Conservation (phyloP, 192 early-diverging fungal genomes). For the Gamsiella multidivaricata region DNA sequence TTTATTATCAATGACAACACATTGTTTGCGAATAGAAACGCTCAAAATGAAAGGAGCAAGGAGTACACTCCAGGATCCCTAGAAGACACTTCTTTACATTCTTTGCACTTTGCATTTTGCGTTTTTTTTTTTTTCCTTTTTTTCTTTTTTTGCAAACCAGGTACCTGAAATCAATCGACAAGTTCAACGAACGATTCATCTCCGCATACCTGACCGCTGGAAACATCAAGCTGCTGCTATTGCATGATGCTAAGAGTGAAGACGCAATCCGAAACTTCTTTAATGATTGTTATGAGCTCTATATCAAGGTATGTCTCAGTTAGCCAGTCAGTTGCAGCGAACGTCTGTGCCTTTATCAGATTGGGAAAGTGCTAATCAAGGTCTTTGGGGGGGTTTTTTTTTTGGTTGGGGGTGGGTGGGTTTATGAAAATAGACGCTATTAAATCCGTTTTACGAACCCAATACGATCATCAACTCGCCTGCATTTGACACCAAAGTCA, state of each 20-base stretch:
- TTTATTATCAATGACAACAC: too few relatives aligned
- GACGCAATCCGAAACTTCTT: conserved; percentile 89
- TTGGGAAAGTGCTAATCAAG: too few relatives aligned
- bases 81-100: too few relatives aligned
- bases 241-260: conserved; percentile 81
- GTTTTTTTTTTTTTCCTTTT: neutral
- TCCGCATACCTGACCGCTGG: conserved; percentile 93
- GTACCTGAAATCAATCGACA: conserved; percentile 94
- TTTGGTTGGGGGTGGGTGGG: too few relatives aligned
- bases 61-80: too few relatives aligned
- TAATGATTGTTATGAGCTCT: conserved; percentile 84
- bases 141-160: conserved; percentile 52
- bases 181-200: conserved; percentile 94
- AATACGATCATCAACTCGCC: conserved; percentile 83
- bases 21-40: neutral
- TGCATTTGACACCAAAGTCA: conserved; percentile 85
- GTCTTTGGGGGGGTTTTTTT: too few relatives aligned
- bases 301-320: conserved; percentile 90
- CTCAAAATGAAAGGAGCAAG: too few relatives aligned
- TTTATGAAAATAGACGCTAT: conserved; percentile 76
- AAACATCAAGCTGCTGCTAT: conserved; percentile 82
- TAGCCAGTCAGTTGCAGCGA: too few relatives aligned
- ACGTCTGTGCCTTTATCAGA: too few relatives aligned
- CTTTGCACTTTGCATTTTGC: too few relatives aligned
- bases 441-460: conserved; percentile 93